These are phyloP conservation scores for Scheffersomyces coipomensis DNA, from an alignment of 805 yeast species.

Conservation along the genomic window DNA sequence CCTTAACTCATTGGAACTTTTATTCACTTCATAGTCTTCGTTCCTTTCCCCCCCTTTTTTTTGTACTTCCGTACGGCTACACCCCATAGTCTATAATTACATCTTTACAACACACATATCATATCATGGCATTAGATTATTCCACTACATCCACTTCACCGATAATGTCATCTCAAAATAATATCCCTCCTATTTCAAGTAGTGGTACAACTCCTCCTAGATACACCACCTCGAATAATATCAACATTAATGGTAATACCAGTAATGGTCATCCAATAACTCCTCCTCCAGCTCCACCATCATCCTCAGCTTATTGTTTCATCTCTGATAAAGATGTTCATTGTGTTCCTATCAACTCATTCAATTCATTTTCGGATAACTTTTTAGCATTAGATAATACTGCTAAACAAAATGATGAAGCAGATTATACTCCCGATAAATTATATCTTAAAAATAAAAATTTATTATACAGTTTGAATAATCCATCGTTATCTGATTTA, in stretches of 20 bases:
- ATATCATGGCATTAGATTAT: not conserved
- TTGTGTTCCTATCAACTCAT: constrained; percentile 22
- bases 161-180: not conserved
- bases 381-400: not conserved
- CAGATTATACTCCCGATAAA: constrained; percentile 11
- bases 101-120: too few relatives aligned
- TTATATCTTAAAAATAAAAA: constrained; percentile 22
- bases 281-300: not conserved
- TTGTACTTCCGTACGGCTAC: too few relatives aligned
- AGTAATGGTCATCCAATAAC: too few relatives aligned
- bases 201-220: too few relatives aligned
- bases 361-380: constrained; percentile 10
- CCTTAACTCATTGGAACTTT: too few relatives aligned
- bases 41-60: too few relatives aligned
- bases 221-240: too few relatives aligned
- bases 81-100: too few relatives aligned
- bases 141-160: not conserved
- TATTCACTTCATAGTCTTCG: too few relatives aligned
- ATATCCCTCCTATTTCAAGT: too few relatives aligned
- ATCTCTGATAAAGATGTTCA: constrained; percentile 23
- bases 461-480: constrained; percentile 33
- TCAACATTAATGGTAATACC: too few relatives aligned
- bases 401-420: constrained; percentile 4
- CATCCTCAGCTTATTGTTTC: constrained; percentile 25
- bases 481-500: constrained; percentile 36